phyloP scores from a whole-genome alignment of 352 stramenopile genomes.

The Pythium grandisporangium region DNA sequence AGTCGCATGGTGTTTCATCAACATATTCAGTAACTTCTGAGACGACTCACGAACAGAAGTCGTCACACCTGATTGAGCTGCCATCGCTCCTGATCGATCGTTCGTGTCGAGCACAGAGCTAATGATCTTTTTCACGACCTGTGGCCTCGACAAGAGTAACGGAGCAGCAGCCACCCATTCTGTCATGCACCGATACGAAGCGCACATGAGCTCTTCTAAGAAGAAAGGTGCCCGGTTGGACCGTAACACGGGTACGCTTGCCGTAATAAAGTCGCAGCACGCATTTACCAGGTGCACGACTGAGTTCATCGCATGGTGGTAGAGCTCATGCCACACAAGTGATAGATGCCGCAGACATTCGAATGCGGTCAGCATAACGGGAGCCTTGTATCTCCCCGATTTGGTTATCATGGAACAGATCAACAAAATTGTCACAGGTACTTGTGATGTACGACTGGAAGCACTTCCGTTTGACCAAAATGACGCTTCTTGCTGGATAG shows the following conservation, averaged over 20 bases:
- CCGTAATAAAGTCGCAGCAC: conserved; percentile 82
- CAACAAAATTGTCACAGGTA: conserved; percentile 75
- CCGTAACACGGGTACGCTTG: conserved; percentile 57
- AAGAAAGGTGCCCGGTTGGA: conserved; percentile 73
- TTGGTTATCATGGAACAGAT: conserved; percentile 83
- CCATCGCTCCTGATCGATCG: conserved; percentile 57
- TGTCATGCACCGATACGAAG: conserved; percentile 74
- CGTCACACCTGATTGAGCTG: no score
- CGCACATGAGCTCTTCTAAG: conserved; percentile 73
- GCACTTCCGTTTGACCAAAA: conserved; percentile 74
- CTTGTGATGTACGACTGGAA: conserved; percentile 78
- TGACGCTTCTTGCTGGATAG: conserved; percentile 79
- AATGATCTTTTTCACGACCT: conserved; percentile 76
- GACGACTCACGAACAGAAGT: conserved; percentile 63
- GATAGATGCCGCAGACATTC: conserved; percentile 79
- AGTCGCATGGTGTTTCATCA: conserved; percentile 84
- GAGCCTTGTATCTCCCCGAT: conserved; percentile 69
- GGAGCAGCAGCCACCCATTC: conserved; percentile 78
- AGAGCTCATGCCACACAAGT: conserved; percentile 68
- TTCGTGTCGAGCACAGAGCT: conserved; percentile 72
- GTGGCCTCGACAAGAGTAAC: conserved; percentile 59
- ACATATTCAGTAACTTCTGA: conserved; percentile 74
- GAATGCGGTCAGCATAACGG: conserved; percentile 80
- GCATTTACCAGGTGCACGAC: conserved; percentile 78
- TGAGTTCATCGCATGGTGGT: conserved; percentile 62